Evolutionary conservation across 306 rosid genomes (phyloP).

Genomic region (Ormosia semicastrata): DNA sequence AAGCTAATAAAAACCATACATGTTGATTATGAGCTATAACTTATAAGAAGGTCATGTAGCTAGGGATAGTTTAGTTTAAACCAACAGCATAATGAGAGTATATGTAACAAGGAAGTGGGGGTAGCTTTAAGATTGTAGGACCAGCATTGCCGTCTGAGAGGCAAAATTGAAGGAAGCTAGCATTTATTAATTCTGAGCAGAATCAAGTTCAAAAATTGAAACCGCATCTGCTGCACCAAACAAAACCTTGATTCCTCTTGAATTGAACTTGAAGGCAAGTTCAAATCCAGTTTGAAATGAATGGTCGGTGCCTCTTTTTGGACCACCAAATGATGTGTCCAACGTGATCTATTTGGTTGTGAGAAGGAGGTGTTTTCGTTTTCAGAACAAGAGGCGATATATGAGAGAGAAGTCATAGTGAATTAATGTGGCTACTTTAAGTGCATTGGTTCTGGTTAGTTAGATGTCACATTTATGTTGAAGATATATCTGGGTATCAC

Average conservation of each 20-base stretch:
- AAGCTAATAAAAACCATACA: background rate
- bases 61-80: background rate
- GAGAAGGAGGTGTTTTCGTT: background rate
- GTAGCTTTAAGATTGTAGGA: background rate
- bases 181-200: background rate
- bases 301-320: background rate
- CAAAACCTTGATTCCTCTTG: background rate
- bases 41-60: background rate
- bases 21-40: background rate
- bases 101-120: background rate
- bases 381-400: background rate
- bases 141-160: background rate
- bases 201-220: background rate
- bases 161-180: background rate
- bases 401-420: background rate
- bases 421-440: background rate
- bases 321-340: background rate
- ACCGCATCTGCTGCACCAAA: background rate
- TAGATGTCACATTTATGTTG: constrained; percentile 8
- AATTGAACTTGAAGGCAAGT: background rate
- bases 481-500: constrained; percentile 12
- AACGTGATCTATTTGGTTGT: background rate
- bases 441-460: background rate
- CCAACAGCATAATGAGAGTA: background rate
- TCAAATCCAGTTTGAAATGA: background rate